Conservation (phyloP, 75 land plant genomes). For the Selaginella moellendorffii region DNA sequence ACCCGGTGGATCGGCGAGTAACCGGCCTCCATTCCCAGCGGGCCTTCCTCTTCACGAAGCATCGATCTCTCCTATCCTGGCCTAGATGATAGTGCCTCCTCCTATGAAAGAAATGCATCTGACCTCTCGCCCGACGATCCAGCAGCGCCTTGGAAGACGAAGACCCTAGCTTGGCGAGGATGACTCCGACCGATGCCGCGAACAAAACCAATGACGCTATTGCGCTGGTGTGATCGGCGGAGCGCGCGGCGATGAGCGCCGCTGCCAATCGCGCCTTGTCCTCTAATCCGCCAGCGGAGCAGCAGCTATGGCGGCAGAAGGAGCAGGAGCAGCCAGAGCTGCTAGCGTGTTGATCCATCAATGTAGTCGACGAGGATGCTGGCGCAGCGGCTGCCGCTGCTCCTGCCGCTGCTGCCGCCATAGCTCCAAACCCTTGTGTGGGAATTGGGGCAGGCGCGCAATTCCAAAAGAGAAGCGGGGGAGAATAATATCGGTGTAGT, state of each 20-base stretch:
- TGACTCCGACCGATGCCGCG: neutral
- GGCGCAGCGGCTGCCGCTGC: neutral
- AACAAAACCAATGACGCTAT: neutral
- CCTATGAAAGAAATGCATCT: neutral
- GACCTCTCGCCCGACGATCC: neutral
- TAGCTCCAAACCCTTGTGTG: neutral
- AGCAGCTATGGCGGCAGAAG: conserved; percentile 1
- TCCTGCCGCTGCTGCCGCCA: neutral
- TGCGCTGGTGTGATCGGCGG: neutral
- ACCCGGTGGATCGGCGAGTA: neutral
- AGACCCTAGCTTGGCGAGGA: neutral
- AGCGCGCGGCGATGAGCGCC: no score
- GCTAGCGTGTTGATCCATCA: no score
- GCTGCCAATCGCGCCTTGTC: no score
- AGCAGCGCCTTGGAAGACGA: no score
- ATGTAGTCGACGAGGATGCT: neutral
- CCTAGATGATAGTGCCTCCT: neutral
- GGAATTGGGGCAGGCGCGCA: no score
- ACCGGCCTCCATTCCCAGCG: neutral
- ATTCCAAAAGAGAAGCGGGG: no score
- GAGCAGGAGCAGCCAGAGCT: neutral
- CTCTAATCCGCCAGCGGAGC: no score
- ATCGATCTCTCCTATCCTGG: neutral
- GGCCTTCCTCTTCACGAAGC: neutral
- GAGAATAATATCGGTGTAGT: no score